Base-by-base conservation (phyloP, 2,329 filamentous ascomycete species). In the Sarocladiaceae sp. region DNA sequence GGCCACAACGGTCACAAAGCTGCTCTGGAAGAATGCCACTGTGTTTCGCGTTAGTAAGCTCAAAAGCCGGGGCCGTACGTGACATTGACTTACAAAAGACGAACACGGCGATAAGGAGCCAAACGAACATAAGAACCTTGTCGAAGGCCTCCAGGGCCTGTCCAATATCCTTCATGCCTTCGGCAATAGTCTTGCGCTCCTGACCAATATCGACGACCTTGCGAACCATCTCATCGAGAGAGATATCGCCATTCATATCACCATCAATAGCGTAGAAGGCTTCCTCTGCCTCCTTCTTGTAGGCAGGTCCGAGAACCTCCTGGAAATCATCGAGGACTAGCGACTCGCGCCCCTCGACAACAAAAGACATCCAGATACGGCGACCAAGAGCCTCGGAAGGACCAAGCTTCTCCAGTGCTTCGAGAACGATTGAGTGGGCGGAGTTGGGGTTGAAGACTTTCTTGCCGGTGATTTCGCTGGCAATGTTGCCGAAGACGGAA, bases 281-380 rank as follows among this genome's bases (percentile, higher is more conserved):
- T 67, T 96, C 90, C 54, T 94, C 88, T 2, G 94, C 94, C 56
- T 96, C 89, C 0, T 81, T 75, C 56, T 83, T 82, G 61, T 87
- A 85, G 5, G 82, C 80, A 0, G 80, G 73, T 2, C 93, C 93
- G 54, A 99, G 84, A 10, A 97, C 93, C 66, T 97, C 93, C 26
- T 85, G 66, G 33, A 99, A 79, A 64, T 99, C 94, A 4, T 96
- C 90, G 8, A 80, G 70, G 59, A 81, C 89, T 8, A 99, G 76
- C 1, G 86, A 76, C 36, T 97, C 90, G 54, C 85, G 85, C 60
- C 90, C 91, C 69, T 97, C 93, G 3, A 94, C 83, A 1, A 96
- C 94, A 65, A 97, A 96, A 1, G 92, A 97, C 90, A 97, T 96
- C 94, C 94, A 97, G 56, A 97, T 86, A 62, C 94, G 87, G 59